Evolutionary conservation across 2,329 filamentous ascomycete genomes (phyloP).

Genomic region (Apiospora arundinis): DNA sequence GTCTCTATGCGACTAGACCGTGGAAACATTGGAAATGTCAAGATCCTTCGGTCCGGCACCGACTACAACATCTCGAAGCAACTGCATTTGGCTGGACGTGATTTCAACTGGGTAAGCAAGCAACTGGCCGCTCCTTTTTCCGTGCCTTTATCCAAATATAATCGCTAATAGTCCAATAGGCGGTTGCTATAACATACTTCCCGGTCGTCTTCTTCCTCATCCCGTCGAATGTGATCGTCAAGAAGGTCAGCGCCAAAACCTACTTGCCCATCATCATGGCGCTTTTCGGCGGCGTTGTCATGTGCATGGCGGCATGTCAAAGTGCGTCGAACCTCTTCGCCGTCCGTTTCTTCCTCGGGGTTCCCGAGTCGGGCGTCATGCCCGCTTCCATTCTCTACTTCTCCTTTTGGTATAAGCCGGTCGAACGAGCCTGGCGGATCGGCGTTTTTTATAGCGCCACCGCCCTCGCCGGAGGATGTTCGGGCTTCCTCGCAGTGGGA

Average conservation of each 20-base stretch:
- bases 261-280: conserved; percentile 37
- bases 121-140: too few species aligned
- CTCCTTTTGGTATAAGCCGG: conserved; percentile 7
- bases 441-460: not conserved
- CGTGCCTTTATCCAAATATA: too few species aligned
- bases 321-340: conserved; percentile 34
- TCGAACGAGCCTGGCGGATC: not conserved
- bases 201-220: conserved; percentile 42
- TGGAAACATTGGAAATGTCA: not conserved
- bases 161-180: not conserved
- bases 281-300: conserved; percentile 35
- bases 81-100: not conserved
- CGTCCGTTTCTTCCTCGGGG: conserved; percentile 33
- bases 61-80: not conserved
- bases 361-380: conserved; percentile 37
- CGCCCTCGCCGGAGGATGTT: not conserved
- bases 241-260: conserved; percentile 32
- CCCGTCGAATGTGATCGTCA: conserved; percentile 38
- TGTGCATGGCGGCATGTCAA: conserved; percentile 31
- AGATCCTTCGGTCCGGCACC: not conserved
- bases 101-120: conserved; percentile 15
- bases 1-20: not conserved
- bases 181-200: conserved; percentile 31
- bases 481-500: not conserved
- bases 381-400: conserved; percentile 35